phyloP scores from a whole-genome alignment of 768 basidiomycete genomes.

The Gloeopeniophorella convolvens region DNA sequence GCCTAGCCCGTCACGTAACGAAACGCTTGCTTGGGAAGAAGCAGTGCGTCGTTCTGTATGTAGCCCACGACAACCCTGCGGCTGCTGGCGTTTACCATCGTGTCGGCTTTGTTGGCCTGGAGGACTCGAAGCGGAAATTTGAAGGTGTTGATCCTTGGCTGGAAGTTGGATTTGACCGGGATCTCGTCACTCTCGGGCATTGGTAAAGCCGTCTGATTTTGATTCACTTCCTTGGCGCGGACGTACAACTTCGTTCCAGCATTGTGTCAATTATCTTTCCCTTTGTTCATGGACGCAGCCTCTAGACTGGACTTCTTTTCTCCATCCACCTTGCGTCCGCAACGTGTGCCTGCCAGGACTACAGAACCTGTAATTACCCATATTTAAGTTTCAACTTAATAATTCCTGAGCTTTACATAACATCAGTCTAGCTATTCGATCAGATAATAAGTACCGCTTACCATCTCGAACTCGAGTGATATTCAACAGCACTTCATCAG shows the following conservation, averaged over 20 bases:
- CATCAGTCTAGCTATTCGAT: no score
- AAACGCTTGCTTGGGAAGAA: slow-evolving; percentile 39
- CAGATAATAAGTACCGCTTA: no score
- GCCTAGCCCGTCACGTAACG: slow-evolving; percentile 53
- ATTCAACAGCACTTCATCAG: no score
- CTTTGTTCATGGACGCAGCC: no score
- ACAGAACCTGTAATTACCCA: no score
- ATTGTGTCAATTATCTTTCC: no score
- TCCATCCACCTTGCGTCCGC: no score
- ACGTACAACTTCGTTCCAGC: not conserved
- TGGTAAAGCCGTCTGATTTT: slow-evolving; percentile 42
- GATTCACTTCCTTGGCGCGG: not conserved
- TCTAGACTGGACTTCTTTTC: no score
- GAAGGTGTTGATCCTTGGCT: slow-evolving; percentile 50
- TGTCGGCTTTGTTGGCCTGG: slow-evolving; percentile 61
- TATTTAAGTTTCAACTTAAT: no score
- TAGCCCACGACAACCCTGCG: slow-evolving; percentile 48
- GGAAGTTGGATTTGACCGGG: slow-evolving; percentile 56
- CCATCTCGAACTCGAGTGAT: no score
- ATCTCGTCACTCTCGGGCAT: slow-evolving; percentile 47
- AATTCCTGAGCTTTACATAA: no score
- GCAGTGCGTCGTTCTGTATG: slow-evolving; percentile 55
- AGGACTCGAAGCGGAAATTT: slow-evolving; percentile 22
- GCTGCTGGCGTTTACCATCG: slow-evolving; percentile 53
- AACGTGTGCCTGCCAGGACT: no score